A percentile compares a stretch with the other conserved stretches of the same genome.
Conservation (phyloP, 2,329 filamentous ascomycete species). For the Botrytis cinerea region DNA sequence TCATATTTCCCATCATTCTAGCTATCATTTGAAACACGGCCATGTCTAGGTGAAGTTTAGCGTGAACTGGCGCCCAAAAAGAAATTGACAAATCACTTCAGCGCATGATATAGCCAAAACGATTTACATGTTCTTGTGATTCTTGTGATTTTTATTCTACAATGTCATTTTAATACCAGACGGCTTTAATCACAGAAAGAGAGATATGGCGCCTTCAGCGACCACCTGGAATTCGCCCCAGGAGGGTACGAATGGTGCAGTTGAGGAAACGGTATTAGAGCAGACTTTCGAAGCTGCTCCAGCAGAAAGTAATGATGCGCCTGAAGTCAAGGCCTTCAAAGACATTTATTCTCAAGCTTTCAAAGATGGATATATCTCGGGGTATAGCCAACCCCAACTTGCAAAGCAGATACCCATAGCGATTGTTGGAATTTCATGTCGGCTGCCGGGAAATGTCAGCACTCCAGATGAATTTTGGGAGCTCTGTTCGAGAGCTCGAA, state of each 20-base stretch:
- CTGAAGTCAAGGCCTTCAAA: slow-evolving; percentile 21
- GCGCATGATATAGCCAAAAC: neutral
- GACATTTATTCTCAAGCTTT: slow-evolving; percentile 22
- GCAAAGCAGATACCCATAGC: slow-evolving; percentile 45
- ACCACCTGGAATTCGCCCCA: slow-evolving; percentile 35
- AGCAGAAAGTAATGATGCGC: neutral
- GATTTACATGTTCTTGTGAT: slow-evolving; percentile 5
- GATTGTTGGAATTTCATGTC: slow-evolving; percentile 53
- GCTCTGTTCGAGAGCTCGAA: slow-evolving; percentile 63
- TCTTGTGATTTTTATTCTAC: neutral
- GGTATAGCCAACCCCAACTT: slow-evolving; percentile 20
- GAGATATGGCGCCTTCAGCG: slow-evolving; percentile 39
- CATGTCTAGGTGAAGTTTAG: neutral
- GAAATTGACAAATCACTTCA: neutral
- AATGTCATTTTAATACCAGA: slow-evolving; percentile 15
- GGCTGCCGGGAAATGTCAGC: slow-evolving; percentile 52
- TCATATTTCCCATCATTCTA: slow-evolving; percentile 5
- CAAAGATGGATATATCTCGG: slow-evolving; percentile 24
- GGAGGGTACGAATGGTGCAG: slow-evolving; percentile 21
- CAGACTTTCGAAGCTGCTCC: slow-evolving; percentile 6
- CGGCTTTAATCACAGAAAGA: slow-evolving; percentile 23
- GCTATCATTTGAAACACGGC: neutral
- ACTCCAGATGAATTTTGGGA: slow-evolving; percentile 69
- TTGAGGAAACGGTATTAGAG: neutral
- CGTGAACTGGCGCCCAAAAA: neutral